Base-by-base conservation (phyloP, 1,284 basidiomycete genomes). In the Trichosporon sp. region DNA sequence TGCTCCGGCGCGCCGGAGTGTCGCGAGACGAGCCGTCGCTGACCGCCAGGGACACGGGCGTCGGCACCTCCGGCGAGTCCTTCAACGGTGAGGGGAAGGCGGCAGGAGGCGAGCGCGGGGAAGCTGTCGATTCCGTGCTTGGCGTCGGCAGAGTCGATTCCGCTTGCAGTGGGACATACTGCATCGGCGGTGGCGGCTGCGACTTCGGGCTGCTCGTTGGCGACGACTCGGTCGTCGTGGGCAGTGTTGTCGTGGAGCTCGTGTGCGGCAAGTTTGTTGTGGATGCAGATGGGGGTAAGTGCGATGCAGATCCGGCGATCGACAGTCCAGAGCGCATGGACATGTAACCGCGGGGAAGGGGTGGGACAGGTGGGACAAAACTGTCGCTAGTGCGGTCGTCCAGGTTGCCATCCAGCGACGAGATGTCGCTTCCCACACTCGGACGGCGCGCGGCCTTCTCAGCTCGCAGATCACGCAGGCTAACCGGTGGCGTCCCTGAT, bases 331-430 rank as follows among this genome's bases (percentile, higher is more conserved):
- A 71, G 36, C 70, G 62, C 73, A 77, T 73, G 6, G 91, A 88
- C 67, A 88, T 87, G 80, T 88, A 94, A 70, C 93, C 91, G 81
- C 96, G 97, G 36, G 95, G 95, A 21, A 99, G 82, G 49, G 96
- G 95, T 33, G 95, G 95, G 1, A 99, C 96, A 23, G 95, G 95
- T 1, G 96, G 95, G 6, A 97, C 93, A 64, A 81, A 72, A 66
- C 82, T 66, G 44, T 70, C 68, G 9, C 61, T 79, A 65, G 87
- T 86, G 11, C 46, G 21, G 21, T 69, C 67, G 33, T 65, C 63
- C 23, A 56, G n/a, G 21, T 58, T 33, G 3, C 65, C 60, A 13
- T 64, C 66, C 9, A 62, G 21, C 0, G 65, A 83, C 84, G 90
- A 92, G 19, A 87, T 84, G 75, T 95, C 92, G 78, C 92, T 95